phyloP scores from a whole-genome alignment of 2,329 filamentous ascomycete genomes.

The Verticillium dahliae region DNA sequence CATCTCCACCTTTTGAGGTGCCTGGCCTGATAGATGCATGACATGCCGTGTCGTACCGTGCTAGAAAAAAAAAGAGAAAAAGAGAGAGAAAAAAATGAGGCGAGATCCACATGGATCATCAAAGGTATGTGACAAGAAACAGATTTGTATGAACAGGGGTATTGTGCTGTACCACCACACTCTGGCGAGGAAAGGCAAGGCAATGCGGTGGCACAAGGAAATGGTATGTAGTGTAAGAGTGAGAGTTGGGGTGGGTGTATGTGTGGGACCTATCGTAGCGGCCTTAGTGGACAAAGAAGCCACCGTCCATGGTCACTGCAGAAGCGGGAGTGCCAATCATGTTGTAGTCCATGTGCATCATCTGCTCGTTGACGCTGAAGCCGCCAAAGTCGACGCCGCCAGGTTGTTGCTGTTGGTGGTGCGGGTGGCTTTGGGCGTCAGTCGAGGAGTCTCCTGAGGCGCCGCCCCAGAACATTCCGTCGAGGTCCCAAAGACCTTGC shows the following conservation, averaged over 20 bases:
- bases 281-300: slow-evolving; percentile 35
- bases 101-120: too few relatives aligned
- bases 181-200: not conserved
- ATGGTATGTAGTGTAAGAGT: not conserved
- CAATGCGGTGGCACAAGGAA: not conserved
- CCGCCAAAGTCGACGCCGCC: slow-evolving; percentile 12
- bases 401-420: not conserved
- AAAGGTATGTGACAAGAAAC: not conserved
- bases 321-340: slow-evolving; percentile 25
- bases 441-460: slow-evolving; percentile 23
- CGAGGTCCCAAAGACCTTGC: slow-evolving; percentile 48
- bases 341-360: slow-evolving; percentile 28
- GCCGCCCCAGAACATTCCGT: slow-evolving; percentile 48
- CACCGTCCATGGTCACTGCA: slow-evolving; percentile 27
- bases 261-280: not conserved
- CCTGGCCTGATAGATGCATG: not conserved
- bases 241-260: not conserved
- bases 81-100: not conserved
- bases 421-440: slow-evolving; percentile 3
- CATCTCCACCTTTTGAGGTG: not conserved
- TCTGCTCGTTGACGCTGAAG: slow-evolving; percentile 23
- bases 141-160: not conserved
- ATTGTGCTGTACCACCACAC: not conserved
- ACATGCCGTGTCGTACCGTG: not conserved
- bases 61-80: not conserved